Evolutionary conservation across 371 early-diverging fungal genomes (phyloP).

Genomic region (Dinochytrium kinnereticum): DNA sequence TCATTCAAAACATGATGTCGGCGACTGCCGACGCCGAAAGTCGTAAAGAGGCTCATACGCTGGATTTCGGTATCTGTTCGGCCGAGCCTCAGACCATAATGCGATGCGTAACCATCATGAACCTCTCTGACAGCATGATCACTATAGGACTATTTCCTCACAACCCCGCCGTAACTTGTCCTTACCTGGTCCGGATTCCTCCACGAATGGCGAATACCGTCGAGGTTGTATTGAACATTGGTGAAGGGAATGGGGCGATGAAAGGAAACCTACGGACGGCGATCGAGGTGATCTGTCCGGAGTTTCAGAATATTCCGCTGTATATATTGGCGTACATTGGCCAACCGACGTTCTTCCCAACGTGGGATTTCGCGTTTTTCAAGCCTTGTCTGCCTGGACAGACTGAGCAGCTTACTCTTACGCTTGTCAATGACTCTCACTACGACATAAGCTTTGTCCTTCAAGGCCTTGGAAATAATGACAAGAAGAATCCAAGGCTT

Average conservation of each 20-base stretch:
- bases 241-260: slow-evolving; percentile 20
- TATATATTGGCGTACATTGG: slow-evolving; percentile 56
- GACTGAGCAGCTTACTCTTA: slow-evolving; percentile 34
- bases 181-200: slow-evolving; percentile 53
- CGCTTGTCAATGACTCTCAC: slow-evolving; percentile 56
- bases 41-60: slow-evolving; percentile 49
- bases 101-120: slow-evolving; percentile 61
- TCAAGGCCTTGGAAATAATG: slow-evolving; percentile 26
- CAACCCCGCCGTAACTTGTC: slow-evolving; percentile 45
- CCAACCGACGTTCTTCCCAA: slow-evolving; percentile 53
- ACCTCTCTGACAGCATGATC: slow-evolving; percentile 49
- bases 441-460: slow-evolving; percentile 46
- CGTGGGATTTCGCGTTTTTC: slow-evolving; percentile 56
- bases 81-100: slow-evolving; percentile 22
- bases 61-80: slow-evolving; percentile 60
- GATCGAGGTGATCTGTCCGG: slow-evolving; percentile 61
- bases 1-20: slow-evolving; percentile 57
- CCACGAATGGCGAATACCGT: slow-evolving; percentile 58
- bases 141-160: slow-evolving; percentile 55
- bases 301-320: slow-evolving; percentile 59
- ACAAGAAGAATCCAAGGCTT: neutral
- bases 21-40: slow-evolving; percentile 47
- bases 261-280: slow-evolving; percentile 47
- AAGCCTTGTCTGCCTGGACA: slow-evolving; percentile 47
- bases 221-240: slow-evolving; percentile 45